Evolutionary conservation across 768 basidiomycete genomes (phyloP), one percentile per base, ranked within the genome.

Genomic region (Hygrophoropsis aurantiaca): DNA sequence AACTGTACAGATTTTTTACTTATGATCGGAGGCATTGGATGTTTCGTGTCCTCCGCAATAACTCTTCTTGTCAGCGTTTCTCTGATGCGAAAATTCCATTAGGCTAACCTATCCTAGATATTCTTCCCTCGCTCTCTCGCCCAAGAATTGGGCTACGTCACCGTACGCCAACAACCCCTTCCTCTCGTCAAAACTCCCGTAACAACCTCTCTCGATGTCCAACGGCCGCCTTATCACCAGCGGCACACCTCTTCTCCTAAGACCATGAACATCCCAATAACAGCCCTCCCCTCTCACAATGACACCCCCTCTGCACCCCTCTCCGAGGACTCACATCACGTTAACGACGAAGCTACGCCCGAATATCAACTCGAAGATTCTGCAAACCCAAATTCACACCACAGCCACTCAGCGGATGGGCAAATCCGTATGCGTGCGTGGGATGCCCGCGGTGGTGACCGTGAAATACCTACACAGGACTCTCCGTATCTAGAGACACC

Each of bases 111-210:
- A 41, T 24, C 23, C 5, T 27, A 87, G 85, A 77, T 89, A 35
- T 89, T 89, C 69, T 89, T 89, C 70, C 87, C 87, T 27, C 85
- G 85, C 37, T 86, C 86, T 3, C 73, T 87, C 45, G 77, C 78
- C 3, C 72, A 70, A 21, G 85, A 87, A 64, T 69, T 76, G 5
- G 86, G 84, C 2, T 85, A 86, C 67, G 74, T 75, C 19, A 77
- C 75, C 40, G 51, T 67, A 15, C 48, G 59, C 38, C 54, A 68
- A 11, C 59, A 55, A 44, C 26, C 46, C 58, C 39, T 27, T 15
- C 34, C 4, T 11, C 25, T 32, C 32, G 58, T 49, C 42, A 74
- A 70, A 56, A 53, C 55, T 7, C 62, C 66, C 24, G 54, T 51
- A 9, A 44, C 56, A n/a, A 50, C 52, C 15, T 50, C 61, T 8